A percentile compares a stretch with the other conserved stretches of the same genome.
Evolutionary conservation across 768 basidiomycete species (phyloP).

Genomic region (Polyporus arcularius): DNA sequence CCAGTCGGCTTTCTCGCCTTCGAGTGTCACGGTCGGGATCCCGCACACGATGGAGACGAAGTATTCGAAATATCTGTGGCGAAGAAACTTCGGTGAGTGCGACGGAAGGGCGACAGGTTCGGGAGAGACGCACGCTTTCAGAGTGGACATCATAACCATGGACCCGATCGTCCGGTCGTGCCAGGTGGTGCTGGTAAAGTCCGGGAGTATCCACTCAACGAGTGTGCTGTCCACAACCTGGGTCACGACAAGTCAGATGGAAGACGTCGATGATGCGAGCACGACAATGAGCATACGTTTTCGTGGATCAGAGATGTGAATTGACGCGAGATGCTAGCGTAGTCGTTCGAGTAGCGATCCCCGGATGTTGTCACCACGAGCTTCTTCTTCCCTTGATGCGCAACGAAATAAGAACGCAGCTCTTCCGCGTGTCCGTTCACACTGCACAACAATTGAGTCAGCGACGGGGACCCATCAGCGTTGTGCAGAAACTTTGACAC

Average conservation of each 20-base stretch:
- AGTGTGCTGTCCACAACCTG: constrained; percentile 28
- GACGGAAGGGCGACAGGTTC: too few relatives aligned
- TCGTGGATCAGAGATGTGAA: constrained; percentile 30
- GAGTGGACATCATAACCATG: constrained; percentile 31
- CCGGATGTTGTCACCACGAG: constrained; percentile 24
- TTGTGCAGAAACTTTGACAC: neutral
- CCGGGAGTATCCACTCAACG: constrained; percentile 30
- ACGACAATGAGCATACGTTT: neutral
- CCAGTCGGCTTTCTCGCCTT: constrained; percentile 28
- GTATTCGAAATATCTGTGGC: constrained; percentile 21
- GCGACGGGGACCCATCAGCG: neutral
- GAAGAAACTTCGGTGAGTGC: too few relatives aligned
- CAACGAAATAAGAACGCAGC: constrained; percentile 36
- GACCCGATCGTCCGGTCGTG: constrained; percentile 30
- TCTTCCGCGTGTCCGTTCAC: constrained; percentile 34
- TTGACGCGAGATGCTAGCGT: constrained; percentile 26
- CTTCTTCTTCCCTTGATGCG: constrained; percentile 34
- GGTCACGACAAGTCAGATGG: neutral
- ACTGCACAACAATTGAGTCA: neutral
- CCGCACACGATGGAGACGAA: constrained; percentile 22
- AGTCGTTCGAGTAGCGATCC: neutral
- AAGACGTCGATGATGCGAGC: neutral
- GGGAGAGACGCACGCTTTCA: constrained; percentile 18
- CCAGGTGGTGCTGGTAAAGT: constrained; percentile 33
- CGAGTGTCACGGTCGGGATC: constrained; percentile 28